Evolutionary conservation across 208 protist species (phyloP).

Genomic region (Wallacemonas collosoma): DNA sequence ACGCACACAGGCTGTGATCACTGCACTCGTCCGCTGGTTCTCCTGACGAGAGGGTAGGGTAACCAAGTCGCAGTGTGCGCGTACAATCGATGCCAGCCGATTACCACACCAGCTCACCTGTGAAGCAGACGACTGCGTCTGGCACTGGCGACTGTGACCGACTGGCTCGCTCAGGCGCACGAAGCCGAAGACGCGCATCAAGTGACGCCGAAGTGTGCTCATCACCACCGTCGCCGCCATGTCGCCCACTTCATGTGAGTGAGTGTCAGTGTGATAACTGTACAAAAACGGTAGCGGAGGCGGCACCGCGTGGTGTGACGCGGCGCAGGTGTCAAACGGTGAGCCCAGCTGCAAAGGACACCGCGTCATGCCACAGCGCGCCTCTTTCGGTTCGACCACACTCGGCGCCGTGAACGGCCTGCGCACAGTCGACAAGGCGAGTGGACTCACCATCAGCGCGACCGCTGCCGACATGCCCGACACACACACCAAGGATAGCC

Average conservation of each 20-base stretch:
- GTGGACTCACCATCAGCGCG: conserved; percentile 15
- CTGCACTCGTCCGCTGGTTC: too few relatives aligned
- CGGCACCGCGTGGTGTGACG: neutral
- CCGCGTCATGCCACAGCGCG: neutral
- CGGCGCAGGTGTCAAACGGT: neutral
- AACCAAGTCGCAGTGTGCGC: neutral
- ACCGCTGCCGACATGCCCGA: neutral
- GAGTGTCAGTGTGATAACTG: conserved; percentile 12
- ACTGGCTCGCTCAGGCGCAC: neutral
- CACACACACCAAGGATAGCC: neutral
- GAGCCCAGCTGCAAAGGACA: neutral
- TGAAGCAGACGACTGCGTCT: neutral
- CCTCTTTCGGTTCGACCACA: neutral
- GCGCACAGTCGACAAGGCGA: neutral
- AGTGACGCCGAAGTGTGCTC: conserved; percentile 23
- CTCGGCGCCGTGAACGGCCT: neutral
- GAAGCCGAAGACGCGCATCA: conserved; percentile 18
- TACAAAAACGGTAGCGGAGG: conserved; percentile 10
- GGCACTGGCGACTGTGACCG: neutral
- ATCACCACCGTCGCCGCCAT: conserved; percentile 18
- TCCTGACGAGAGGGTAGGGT: neutral
- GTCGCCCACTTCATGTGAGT: conserved; percentile 26
- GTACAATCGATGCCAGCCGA: neutral
- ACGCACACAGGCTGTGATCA: neutral
- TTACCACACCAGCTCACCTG: neutral